phyloP scores from a whole-genome alignment of 352 stramenopile genomes.

The Paralagenidium karlingii region DNA sequence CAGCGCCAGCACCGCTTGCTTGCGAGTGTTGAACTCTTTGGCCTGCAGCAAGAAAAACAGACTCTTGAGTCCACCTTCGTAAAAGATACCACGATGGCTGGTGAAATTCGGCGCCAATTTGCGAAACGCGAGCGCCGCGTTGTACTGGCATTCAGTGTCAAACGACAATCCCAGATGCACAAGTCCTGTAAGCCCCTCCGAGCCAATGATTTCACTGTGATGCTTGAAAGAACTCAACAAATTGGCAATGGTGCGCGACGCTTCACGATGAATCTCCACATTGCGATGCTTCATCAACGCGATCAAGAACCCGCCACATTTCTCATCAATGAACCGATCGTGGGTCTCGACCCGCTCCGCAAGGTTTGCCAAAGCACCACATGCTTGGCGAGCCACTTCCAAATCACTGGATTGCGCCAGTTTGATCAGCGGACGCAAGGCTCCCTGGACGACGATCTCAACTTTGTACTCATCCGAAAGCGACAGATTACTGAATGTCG shows the following conservation, averaged over 20 bases:
- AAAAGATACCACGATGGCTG: constrained; percentile 80
- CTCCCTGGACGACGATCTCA: constrained; percentile 74
- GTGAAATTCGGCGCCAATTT: constrained; percentile 89
- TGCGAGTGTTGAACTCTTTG: constrained; percentile 87
- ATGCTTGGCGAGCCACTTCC: constrained; percentile 86
- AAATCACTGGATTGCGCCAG: constrained; percentile 84
- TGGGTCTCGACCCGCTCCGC: constrained; percentile 92
- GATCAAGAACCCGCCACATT: constrained; percentile 61
- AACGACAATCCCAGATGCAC: constrained; percentile 83
- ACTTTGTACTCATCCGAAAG: constrained; percentile 88
- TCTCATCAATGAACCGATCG: constrained; percentile 63
- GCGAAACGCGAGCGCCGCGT: constrained; percentile 87
- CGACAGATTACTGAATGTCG: constrained; percentile 90
- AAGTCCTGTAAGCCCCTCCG: constrained; percentile 81
- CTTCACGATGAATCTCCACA: constrained; percentile 91
- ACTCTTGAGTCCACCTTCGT: constrained; percentile 82
- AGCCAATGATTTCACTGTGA: constrained; percentile 86
- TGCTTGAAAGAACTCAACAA: constrained; percentile 88
- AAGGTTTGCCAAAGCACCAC: constrained; percentile 89
- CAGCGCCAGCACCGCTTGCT: constrained; percentile 81
- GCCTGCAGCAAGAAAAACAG: constrained; percentile 86
- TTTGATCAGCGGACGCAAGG: constrained; percentile 66
- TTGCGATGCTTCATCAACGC: constrained; percentile 72
- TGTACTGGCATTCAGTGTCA: constrained; percentile 92
- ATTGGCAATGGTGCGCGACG: constrained; percentile 87